Evolutionary conservation across 768 basidiomycete species (phyloP), one percentile per base, ranked within the genome.

Genomic region (Boletus rubropictus): DNA sequence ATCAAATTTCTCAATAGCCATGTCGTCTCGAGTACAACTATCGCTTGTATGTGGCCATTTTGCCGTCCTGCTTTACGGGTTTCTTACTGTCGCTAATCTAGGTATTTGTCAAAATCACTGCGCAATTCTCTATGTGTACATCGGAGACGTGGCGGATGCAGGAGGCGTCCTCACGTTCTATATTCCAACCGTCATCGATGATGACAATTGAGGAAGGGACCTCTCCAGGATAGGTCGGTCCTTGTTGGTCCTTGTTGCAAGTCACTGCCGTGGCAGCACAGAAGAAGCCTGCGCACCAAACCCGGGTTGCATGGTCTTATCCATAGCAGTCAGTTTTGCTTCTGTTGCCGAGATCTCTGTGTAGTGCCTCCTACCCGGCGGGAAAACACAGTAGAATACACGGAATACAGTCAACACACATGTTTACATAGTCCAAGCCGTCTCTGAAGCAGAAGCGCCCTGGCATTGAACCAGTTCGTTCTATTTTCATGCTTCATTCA

Each of bases 131-230:
- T 93, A 92, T 53, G 89, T 92, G 44, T 93, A 92, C 59, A 84
- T 92, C 36, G 90, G 90, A 9, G 83, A 89, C 27, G 75, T 83
- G 10, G 78, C 79, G 5, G 82, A 88, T 46, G 80, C 84, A 0
- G 87, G 89, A 37, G 90, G 89, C 3, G 86, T 93, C 34, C 71
- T 93, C 52, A 93, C 90, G 3, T 92, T 87, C 61, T 93, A 91
- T 59, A 82, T 93, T 42, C 90, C 90, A 35, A 86, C 84, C 1
- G 78, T 87, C 32, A 74, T 85, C 37, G 80, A 83, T 35, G 84
- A 82, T 46, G 67, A 65, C 38, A 61, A 58, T 25, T 65, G 35
- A 61, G 28, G 36, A 22, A n/a, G 10, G 7, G 31, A 39, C 18
- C 17, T 33, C n/a, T 18, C 18, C 3, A 7, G 15, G 28, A 25